Evolutionary conservation across 2,329 filamentous ascomycete genomes (phyloP).

Genomic region (Penicillium sp.): DNA sequence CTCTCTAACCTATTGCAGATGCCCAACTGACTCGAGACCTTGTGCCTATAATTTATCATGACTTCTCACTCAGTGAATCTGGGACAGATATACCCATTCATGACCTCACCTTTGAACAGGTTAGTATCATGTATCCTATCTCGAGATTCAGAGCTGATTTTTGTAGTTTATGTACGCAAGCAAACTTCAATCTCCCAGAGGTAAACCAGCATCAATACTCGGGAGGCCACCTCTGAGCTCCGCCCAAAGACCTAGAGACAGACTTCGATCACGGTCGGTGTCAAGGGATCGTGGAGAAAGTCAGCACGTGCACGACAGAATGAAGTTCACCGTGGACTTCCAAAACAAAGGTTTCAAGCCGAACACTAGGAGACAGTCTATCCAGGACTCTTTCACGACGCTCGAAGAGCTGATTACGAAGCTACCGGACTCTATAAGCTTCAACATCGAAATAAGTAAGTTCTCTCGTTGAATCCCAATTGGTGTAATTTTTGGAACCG

Average conservation of each 20-base stretch:
- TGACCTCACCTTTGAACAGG: constrained; percentile 41
- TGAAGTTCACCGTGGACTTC: constrained; percentile 45
- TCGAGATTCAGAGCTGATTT: constrained; percentile 1
- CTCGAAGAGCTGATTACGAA: constrained; percentile 40
- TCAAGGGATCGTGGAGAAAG: constrained; percentile 12
- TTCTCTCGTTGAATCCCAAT: background rate
- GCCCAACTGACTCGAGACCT: constrained; percentile 46
- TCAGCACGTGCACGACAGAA: constrained; percentile 20
- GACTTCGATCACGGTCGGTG: constrained; percentile 25
- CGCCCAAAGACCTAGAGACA: background rate
- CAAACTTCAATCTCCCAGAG: constrained; percentile 18
- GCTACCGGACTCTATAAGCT: constrained; percentile 38
- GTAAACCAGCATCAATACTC: constrained; percentile 6
- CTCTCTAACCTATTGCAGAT: constrained; percentile 27
- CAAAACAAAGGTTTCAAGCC: constrained; percentile 37
- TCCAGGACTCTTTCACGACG: constrained; percentile 42
- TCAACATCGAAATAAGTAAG: constrained; percentile 46
- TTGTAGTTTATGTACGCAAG: constrained; percentile 33
- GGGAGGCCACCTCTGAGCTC: background rate
- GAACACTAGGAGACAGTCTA: constrained; percentile 41
- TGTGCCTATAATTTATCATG: constrained; percentile 45
- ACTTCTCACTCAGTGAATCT: constrained; percentile 46
- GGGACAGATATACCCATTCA: constrained; percentile 46
- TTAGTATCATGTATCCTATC: constrained; percentile 6
- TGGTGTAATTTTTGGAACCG: background rate